Evolutionary conservation across 352 stramenopile genomes (phyloP).

Genomic region (Phytophthora fragariae): DNA sequence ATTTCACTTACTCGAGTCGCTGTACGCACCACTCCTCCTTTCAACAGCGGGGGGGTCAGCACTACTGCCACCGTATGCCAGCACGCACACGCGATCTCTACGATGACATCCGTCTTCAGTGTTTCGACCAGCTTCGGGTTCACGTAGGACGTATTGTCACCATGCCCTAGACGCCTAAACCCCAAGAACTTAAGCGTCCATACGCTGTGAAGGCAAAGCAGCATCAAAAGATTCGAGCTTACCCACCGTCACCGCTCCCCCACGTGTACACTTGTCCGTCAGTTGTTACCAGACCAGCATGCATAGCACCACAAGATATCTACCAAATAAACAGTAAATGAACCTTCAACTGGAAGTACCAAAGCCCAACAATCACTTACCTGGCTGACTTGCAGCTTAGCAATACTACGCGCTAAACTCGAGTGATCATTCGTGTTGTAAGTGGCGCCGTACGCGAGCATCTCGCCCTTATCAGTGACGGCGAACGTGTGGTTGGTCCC

Average conservation of each 20-base stretch:
- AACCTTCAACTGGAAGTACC: background rate
- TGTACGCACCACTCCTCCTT: constrained; percentile 69
- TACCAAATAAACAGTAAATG: constrained; percentile 10
- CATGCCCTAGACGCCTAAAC: constrained; percentile 73
- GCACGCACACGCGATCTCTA: constrained; percentile 80
- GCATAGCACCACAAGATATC: constrained; percentile 83
- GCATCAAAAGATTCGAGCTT: constrained; percentile 15
- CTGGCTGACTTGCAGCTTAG: constrained; percentile 69
- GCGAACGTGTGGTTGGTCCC: constrained; percentile 82
- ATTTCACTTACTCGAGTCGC: background rate
- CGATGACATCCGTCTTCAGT: constrained; percentile 77
- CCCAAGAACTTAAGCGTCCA: background rate
- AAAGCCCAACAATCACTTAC: constrained; percentile 23
- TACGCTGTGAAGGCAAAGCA: background rate
- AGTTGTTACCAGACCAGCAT: constrained; percentile 78
- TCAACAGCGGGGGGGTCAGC: constrained; percentile 85
- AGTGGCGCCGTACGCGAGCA: constrained; percentile 74
- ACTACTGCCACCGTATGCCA: constrained; percentile 93
- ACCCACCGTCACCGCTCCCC: constrained; percentile 88
- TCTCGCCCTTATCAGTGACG: constrained; percentile 56
- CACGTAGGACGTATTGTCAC: constrained; percentile 73
- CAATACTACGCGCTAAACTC: constrained; percentile 58
- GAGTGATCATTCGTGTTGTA: constrained; percentile 72
- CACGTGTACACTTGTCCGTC: constrained; percentile 82
- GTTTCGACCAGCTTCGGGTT: constrained; percentile 79